phyloP scores from a whole-genome alignment of 306 rosid genomes.

The apple (Malus domestica) region ASM211411v1 NC_041793.1:16649001-16649500 shows the following conservation, averaged over 20 bases:
- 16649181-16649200: conserved; percentile 2
- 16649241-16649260: too few species aligned
- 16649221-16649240: too few species aligned
- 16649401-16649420: conserved; percentile 85
- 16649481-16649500: conserved; percentile 77
- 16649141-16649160: conserved; percentile 84
- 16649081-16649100: conserved; percentile 97
- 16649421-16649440: conserved; percentile 96
- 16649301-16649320: too few species aligned
- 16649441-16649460: conserved; percentile 96
- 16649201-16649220: neutral
- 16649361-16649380: conserved; percentile 83
- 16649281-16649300: too few species aligned
- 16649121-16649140: conserved; percentile 57
- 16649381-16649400: conserved; percentile 96
- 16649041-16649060: neutral
- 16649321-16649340: neutral
- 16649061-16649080: conserved; percentile 15
- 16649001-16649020: neutral
- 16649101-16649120: conserved; percentile 98
- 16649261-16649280: too few species aligned
- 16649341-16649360: conserved; percentile 19
- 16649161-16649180: conserved; percentile 32
- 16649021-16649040: neutral
- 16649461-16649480: conserved; percentile 72